Evolutionary conservation across 2,329 filamentous ascomycete species (phyloP).

Genomic region (Xylaria arbuscula): DNA sequence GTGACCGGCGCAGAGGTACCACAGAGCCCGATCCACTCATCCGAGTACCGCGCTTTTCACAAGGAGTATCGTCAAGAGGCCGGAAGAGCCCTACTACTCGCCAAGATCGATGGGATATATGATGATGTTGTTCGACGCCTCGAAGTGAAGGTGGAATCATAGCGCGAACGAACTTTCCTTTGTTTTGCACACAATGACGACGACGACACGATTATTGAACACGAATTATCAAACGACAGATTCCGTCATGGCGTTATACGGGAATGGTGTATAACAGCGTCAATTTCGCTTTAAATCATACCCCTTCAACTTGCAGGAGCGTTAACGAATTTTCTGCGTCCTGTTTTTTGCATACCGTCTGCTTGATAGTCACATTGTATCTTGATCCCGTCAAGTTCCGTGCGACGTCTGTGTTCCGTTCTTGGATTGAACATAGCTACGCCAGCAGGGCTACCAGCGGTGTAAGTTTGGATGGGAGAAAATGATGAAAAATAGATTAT

Average conservation of each 20-base stretch:
- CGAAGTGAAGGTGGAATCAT: conserved; percentile 37
- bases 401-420: conserved; percentile 12
- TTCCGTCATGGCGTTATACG: conserved; percentile 25
- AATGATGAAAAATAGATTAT: conserved; percentile 16
- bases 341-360: conserved; percentile 12
- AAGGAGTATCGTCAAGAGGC: conserved; percentile 42
- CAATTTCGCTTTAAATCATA: conserved; percentile 29
- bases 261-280: conserved; percentile 36
- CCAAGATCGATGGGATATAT: conserved; percentile 41
- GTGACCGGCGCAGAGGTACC: conserved; percentile 41
- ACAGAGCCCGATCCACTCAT: conserved; percentile 37
- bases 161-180: background rate
- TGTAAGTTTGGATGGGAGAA: conserved; percentile 16
- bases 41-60: conserved; percentile 41
- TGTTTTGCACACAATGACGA: background rate
- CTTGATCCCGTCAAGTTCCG: conserved; percentile 5
- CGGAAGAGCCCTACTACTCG: conserved; percentile 39
- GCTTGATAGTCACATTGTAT: conserved; percentile 4
- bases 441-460: conserved; percentile 13
- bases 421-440: conserved; percentile 3
- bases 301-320: conserved; percentile 6
- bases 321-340: conserved; percentile 18
- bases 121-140: conserved; percentile 41
- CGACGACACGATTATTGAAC: background rate
- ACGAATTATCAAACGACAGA: conserved; percentile 23